Evolutionary conservation across 306 rosid species (phyloP).

Genomic region (Senna siamea): DNA sequence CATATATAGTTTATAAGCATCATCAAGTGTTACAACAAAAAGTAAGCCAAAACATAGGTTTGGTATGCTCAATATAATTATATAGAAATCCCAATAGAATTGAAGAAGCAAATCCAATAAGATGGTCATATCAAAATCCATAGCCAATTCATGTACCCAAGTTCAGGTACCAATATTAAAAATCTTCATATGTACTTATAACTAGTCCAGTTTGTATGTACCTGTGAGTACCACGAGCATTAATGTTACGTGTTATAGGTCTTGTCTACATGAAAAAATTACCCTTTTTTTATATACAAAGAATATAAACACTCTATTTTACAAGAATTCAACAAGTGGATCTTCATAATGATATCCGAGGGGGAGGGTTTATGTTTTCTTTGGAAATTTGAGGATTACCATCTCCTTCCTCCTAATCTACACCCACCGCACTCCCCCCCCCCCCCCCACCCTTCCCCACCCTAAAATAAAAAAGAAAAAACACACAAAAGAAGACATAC

Average conservation of each 20-base stretch:
- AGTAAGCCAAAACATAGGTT: no score
- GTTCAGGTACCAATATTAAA: not conserved
- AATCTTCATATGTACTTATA: not conserved
- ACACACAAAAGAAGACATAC: slow-evolving; percentile 41
- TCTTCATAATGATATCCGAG: slow-evolving; percentile 6
- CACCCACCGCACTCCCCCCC: not conserved
- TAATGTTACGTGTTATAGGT: not conserved
- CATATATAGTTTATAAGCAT: not conserved
- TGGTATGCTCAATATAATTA: not conserved
- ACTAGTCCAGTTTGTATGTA: not conserved
- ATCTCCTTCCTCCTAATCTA: not conserved
- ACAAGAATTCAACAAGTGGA: not conserved
- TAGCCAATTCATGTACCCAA: not conserved
- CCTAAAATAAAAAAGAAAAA: not conserved
- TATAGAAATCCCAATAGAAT: slow-evolving; percentile 15
- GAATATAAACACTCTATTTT: not conserved
- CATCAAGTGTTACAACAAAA: not conserved
- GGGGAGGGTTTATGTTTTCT: not conserved
- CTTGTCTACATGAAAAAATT: not conserved
- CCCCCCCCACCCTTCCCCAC: not conserved
- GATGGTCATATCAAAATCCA: slow-evolving; percentile 13
- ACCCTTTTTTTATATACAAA: not conserved
- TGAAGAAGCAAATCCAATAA: slow-evolving; percentile 30
- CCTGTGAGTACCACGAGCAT: not conserved
- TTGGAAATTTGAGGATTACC: not conserved